Base-by-base conservation (phyloP, 352 stramenopile species). In the Globisporangium uncinulatum region DNA sequence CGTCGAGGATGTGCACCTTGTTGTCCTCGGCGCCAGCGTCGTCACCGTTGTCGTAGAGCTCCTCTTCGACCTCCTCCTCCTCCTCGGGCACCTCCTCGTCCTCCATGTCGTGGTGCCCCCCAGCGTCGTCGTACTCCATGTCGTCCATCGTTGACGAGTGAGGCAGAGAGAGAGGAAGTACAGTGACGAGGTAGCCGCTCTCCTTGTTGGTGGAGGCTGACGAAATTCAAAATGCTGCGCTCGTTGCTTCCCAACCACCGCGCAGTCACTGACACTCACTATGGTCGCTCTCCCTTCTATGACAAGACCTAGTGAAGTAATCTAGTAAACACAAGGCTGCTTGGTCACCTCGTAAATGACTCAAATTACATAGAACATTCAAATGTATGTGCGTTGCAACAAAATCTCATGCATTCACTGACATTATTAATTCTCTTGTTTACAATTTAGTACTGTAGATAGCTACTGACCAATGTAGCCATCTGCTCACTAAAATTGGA, bases 51-150 rank as follows among this genome's bases (percentile, higher is more conserved):
- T 92, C 82, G 65, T 78, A 88, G 49, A 89, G 31, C 41, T 92
- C 82, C 20, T 92, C 78, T 36, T 82, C 76, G 8, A 86, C 62
- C n/a, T 87, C 70, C 37, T 92, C 84, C 57, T 92, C 82, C 39
- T 92, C 84, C 66, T 94, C 84, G 0, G 76, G 76, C 44, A 88
- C 70, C 61, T 94, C 83, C 52, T 94, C 84, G 56, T 94, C 79
- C 50, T 94, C 84, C 56, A 92, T 88, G 21, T 90, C 83, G 70
- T 83, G 76, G 53, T 71, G 67, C 1, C 34, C 34, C 45, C 65
- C 76, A 3, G 71, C 84, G 69, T 92, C 79, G 65, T 94, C 84
- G 56, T 91, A 92, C 36, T 94, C 83, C 76, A 87, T 87, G 68
- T 94, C 83, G 69, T 94, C 83, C 83, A 94, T 94, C 19, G 10